Base-by-base conservation (phyloP, 208 protist species). In the Crithidia sp. region DNA sequence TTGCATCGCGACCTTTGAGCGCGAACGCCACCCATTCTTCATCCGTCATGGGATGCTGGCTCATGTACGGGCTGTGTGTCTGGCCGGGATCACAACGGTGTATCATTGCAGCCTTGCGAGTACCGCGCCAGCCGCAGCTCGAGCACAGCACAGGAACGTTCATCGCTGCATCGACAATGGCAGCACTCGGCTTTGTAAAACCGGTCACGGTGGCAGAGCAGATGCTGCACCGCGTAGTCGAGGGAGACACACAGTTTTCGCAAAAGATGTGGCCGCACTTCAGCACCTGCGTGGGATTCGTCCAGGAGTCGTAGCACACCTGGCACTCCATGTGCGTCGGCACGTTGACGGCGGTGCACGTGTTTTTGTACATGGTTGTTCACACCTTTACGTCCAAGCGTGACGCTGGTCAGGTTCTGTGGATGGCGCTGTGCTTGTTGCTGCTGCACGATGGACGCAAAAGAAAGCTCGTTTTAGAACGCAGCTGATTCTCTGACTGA, bases 231-330 rank as follows among this genome's bases (percentile, higher is more conserved):
- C 50, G 76, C 44, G 43, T 86, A 5, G 75, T 76, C 43, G 66
- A 74, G 13, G 63, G 47, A 4, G 77, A 58, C 17, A 87, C 74
- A 64, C 90, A 95, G 17, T 82, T 72, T 14, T 61, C 39, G 71
- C 90, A 95, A 55, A 95, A 95, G 61, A 92, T 91, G 67, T 95
- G 90, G 0, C 83, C 82, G 68, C 90, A 95, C 28, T 73, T 77
- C 55, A 87, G 77, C 55, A 94, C 64, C 71, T 95, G 85, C 7
- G 86, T 79, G 0, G 90, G 90, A 37, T 86, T 64, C 36, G 81
- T 85, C 76, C 82, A 92, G 6, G 90, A 80, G 67, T 95, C 90
- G 39, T 86, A 83, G 65, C 90, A 95, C 37, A 95, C 73, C 64
- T 88, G 74, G 70, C 90, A 95, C 61, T 85, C 82, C 17, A 95